Conservation (phyloP, 2,329 filamentous ascomycete genomes). For the Plenodomus biglobosus region DNA sequence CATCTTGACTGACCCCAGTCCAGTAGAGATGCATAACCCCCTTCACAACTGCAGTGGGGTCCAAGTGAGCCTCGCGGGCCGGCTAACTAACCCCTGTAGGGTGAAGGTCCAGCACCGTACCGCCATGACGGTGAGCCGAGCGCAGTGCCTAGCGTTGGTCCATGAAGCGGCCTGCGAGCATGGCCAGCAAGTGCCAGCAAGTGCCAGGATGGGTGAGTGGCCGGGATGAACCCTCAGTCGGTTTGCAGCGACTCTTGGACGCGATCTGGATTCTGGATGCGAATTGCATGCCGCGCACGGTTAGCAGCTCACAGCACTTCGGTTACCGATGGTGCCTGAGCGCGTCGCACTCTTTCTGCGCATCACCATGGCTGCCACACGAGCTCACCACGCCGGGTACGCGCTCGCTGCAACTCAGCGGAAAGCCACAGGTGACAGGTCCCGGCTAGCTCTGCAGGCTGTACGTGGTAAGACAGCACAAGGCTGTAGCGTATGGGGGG, state of each 20-base stretch:
- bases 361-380: constrained; percentile 3
- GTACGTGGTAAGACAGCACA: constrained; percentile 36
- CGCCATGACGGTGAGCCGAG: constrained; percentile 34
- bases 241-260: constrained; percentile 12
- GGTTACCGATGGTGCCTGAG: constrained; percentile 19
- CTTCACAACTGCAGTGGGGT: constrained; percentile 40
- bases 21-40: constrained; percentile 37
- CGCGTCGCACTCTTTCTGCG: neutral
- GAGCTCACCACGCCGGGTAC: neutral
- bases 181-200: neutral
- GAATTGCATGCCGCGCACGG: constrained; percentile 13
- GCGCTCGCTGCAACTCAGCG: constrained; percentile 4
- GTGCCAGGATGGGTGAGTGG: neutral
- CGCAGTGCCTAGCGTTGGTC: constrained; percentile 30
- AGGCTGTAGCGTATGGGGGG: constrained; percentile 29
- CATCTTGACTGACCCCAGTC: constrained; percentile 26
- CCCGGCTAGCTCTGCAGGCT: constrained; percentile 8
- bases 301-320: constrained; percentile 14
- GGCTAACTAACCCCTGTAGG: constrained; percentile 31
- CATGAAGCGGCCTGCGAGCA: constrained; percentile 28
- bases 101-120: constrained; percentile 17
- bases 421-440: constrained; percentile 10
- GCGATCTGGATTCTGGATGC: constrained; percentile 16
- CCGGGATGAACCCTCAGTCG: constrained; percentile 22
- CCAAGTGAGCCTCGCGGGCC: constrained; percentile 39